phyloP scores from a whole-genome alignment of 2,329 filamentous ascomycete species.

The Balansia obtecta region DNA sequence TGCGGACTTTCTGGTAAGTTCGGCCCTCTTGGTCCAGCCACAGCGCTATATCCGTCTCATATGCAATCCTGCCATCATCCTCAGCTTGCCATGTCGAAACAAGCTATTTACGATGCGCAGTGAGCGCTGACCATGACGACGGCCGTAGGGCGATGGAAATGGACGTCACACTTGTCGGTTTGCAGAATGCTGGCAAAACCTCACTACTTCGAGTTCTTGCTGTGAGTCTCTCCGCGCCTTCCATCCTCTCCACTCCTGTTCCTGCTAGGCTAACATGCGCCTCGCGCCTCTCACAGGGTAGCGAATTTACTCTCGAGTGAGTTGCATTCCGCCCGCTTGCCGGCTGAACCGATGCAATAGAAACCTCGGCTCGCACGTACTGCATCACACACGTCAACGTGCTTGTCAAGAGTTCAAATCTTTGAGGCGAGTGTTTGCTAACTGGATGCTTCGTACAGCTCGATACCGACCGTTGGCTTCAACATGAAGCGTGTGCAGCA shows the following conservation, averaged over 20 bases:
- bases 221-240: conserved; percentile 45
- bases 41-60: not conserved
- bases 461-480: conserved; percentile 96
- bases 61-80: conserved; percentile 4
- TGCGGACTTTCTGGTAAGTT: conserved; percentile 91
- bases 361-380: not conserved
- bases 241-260: not conserved
- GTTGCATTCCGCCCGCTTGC: conserved; percentile 19
- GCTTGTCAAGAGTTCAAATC: no score
- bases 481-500: conserved; percentile 98
- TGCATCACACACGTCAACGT: not conserved
- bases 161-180: conserved; percentile 97
- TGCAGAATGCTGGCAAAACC: conserved; percentile 97
- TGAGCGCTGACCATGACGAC: conserved; percentile 9
- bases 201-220: conserved; percentile 86
- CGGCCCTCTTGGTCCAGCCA: not conserved
- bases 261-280: not conserved
- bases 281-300: conserved; percentile 48
- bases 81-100: conserved; percentile 1
- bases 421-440: not conserved
- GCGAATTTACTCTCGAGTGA: conserved; percentile 98
- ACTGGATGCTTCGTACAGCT: conserved; percentile 42
- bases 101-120: not conserved
- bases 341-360: not conserved
- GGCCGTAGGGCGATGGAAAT: conserved; percentile 82